phyloP scores from a whole-genome alignment of 805 yeast genomes.

The Myxozyma melibiosi region DNA sequence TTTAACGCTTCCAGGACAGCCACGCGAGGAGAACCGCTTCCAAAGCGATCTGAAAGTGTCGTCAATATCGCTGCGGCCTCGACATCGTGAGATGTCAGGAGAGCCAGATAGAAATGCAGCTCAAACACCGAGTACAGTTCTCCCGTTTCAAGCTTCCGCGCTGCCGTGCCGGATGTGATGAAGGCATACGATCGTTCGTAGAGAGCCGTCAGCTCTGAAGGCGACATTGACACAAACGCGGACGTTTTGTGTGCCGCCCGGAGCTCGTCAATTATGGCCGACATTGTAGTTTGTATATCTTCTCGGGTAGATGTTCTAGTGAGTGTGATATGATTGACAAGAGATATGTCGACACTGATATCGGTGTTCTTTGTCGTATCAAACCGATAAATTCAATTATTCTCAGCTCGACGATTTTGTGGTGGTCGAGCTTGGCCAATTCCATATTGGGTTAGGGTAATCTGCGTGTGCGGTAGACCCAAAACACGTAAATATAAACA shows the following conservation, averaged over 20 bases:
- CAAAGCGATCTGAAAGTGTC: conserved; percentile 67
- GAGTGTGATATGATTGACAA: too few relatives aligned
- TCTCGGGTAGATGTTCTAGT: too few relatives aligned
- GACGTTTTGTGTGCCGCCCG: conserved; percentile 19
- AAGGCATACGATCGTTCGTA: conserved; percentile 13
- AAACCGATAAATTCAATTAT: too few relatives aligned
- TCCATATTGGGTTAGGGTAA: too few relatives aligned
- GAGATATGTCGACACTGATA: too few relatives aligned
- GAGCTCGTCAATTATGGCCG: conserved; percentile 15
- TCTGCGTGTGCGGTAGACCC: too few relatives aligned
- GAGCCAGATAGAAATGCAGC: conserved; percentile 66
- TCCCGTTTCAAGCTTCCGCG: conserved; percentile 40
- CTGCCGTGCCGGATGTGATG: conserved; percentile 38
- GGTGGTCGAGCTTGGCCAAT: too few relatives aligned
- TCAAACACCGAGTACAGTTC: conserved; percentile 65
- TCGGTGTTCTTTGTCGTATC: too few relatives aligned
- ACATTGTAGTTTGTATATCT: conserved; percentile 7
- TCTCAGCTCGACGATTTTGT: too few relatives aligned
- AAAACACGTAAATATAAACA: too few relatives aligned
- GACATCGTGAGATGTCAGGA: conserved; percentile 63
- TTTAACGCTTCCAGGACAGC: conserved; percentile 57
- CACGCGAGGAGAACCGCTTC: conserved; percentile 57
- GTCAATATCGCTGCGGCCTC: conserved; percentile 72
- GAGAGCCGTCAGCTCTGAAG: conserved; percentile 6
- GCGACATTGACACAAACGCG: conserved; percentile 18